Evolutionary conservation across 768 basidiomycete genomes (phyloP), one percentile per base, ranked within the genome.

Genomic region (Pholiota molesta): DNA sequence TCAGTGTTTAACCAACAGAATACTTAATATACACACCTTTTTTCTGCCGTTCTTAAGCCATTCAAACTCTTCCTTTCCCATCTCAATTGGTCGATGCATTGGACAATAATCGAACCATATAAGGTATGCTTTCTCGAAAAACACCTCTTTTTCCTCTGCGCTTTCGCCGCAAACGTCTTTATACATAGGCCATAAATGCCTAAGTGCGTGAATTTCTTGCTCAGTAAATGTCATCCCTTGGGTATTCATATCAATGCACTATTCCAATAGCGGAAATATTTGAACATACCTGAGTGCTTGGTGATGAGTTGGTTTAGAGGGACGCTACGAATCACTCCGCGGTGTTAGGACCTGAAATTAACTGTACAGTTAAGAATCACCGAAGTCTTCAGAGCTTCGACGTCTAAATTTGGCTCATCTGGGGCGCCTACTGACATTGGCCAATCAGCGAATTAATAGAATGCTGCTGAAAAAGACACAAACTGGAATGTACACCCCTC

Each of bases 81-180:
- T 52, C 23, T 55, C 35, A 5, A 55, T 3, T 4, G 21, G 5
- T 16, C 35, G 55, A 3, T 2, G 26, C n/a, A 40, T 55, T 1
- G 35, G 55, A 21, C 55, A 55, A n/a, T 40, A 16, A 11, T 55
- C 37, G 14, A 55, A n/a, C 55, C 55, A 55, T 5, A 55, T 40
- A 1, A 23, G 13, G 14, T 28, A 40, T 2, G 55, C 55, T n/a
- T 55, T 17, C 5, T 40, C 13, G 16, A 40, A 42, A 28, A 55
- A 55, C 16, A 11, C 4, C 13, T 55, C 14, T 13, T 40, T 55
- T 17, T 39, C 14, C 7, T 6, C 39, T 5, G 26, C 6, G 19
- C 37, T 23, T 55, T 55, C 26, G 1, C 13, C 23, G 2, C 17
- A 6, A 11, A 55, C 14, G 0, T 2, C 39, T 14, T 13, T 39